Conservation (phyloP, 768 basidiomycete species). For the Panaeolus papilionaceus region DNA sequence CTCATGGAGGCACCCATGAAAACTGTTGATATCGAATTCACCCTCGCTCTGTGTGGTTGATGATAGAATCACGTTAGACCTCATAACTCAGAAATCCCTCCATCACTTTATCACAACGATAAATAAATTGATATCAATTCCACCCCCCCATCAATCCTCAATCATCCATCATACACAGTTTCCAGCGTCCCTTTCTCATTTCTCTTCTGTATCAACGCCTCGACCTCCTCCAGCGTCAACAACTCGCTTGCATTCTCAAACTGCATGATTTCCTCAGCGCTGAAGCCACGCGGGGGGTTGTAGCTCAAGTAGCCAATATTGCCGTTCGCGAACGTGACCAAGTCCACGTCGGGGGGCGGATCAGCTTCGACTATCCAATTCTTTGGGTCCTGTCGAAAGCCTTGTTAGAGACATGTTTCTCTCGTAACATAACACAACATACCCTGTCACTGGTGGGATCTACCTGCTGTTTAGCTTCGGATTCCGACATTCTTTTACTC, state of each 20-base stretch:
- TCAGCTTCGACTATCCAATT: slow-evolving; percentile 57
- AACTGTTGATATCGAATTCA: no score
- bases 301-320: background rate
- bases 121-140: no score
- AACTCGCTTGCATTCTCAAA: background rate
- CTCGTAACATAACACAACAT: background rate
- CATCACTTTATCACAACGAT: no score
- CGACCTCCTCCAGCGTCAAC: background rate
- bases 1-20: no score
- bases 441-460: background rate
- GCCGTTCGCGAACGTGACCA: background rate
- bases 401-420: background rate
- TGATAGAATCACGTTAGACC: no score
- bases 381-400: background rate
- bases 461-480: background rate
- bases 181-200: background rate
- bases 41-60: no score
- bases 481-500: no score
- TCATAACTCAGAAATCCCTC: no score
- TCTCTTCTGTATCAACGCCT: background rate
- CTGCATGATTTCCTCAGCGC: background rate
- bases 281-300: background rate
- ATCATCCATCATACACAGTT: background rate
- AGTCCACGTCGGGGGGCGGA: slow-evolving; percentile 62
- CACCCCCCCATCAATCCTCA: background rate